Evolutionary conservation across 1,284 basidiomycete genomes (phyloP).

Genomic region (Crucibulum cyathiforme): DNA sequence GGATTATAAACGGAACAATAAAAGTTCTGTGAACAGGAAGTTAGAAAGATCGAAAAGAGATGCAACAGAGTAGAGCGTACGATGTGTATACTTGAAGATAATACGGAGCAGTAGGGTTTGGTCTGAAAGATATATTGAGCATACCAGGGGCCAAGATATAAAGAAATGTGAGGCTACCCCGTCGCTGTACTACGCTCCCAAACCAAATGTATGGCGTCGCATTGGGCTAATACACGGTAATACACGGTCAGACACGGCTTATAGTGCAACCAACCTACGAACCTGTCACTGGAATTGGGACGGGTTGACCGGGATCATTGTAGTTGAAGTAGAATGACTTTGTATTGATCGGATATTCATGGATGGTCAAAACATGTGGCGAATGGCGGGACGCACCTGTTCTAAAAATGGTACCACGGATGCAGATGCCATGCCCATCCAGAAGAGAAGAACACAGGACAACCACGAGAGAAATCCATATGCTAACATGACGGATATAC

Average conservation of each 20-base stretch:
- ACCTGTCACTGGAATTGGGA: slow-evolving; percentile 58
- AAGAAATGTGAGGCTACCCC: slow-evolving; percentile 43
- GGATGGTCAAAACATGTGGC: neutral
- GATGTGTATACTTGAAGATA: slow-evolving; percentile 68
- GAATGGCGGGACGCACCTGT: slow-evolving; percentile 19
- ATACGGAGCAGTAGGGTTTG: slow-evolving; percentile 61
- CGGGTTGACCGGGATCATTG: slow-evolving; percentile 42
- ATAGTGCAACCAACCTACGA: slow-evolving; percentile 10
- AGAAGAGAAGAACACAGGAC: too few relatives aligned
- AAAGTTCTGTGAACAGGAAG: slow-evolving; percentile 43
- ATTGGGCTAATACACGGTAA: slow-evolving; percentile 51
- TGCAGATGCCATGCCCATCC: too few relatives aligned
- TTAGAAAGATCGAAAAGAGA: neutral
- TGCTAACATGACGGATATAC: too few relatives aligned
- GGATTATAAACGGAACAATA: slow-evolving; percentile 57
- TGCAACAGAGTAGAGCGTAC: slow-evolving; percentile 39
- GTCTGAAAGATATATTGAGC: slow-evolving; percentile 37
- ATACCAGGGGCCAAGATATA: neutral
- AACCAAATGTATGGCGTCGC: slow-evolving; percentile 56
- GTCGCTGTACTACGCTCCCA: slow-evolving; percentile 52
- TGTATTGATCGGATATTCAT: slow-evolving; percentile 6
- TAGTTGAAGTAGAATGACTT: slow-evolving; percentile 64
- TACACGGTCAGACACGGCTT: slow-evolving; percentile 5
- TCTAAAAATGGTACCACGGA: slow-evolving; percentile 5
- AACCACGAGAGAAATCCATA: too few relatives aligned